Evolutionary conservation across 805 yeast species (phyloP), one percentile per base, ranked within the genome.

Genomic region (Candida piceae): DNA sequence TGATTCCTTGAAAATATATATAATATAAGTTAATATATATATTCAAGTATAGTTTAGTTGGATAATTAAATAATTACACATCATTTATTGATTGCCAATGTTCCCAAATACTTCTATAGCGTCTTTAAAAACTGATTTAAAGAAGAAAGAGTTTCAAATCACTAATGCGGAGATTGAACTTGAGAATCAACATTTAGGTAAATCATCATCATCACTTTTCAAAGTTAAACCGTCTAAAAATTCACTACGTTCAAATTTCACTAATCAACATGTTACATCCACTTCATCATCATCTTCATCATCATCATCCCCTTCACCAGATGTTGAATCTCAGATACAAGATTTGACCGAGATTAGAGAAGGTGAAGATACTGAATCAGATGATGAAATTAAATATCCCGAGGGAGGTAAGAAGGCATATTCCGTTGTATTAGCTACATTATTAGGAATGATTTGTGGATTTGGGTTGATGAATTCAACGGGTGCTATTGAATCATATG

Each of bases 401-500:
- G 84, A 81, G 44, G 86, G 86, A 16, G 87, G 87, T 0, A 40
- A 55, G 32, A 51, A 55, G 36, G 85, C 63, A 7, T 52, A 51
- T 32, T 23, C 48, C 3, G 70, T 70, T 4, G 63, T 68, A 1
- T 40, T 73, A n/a, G 83, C 82, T 3, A 68, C 80, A 0, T 74
- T 76, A 49, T 55, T 76, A 24, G 84, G 85, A 3, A 59, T 77
- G 42, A 53, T 74, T 6, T 70, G 74, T 29, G 66, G 74, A 4
- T 74, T 81, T 51, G 94, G 94, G 1, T 45, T 83, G 20, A 66
- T 79, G 58, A 83, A 82, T 51, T 60, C 84, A 1, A 67, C 74
- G 10, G 87, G 88, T 37, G 81, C 79, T 1, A 66, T 82, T 27
- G 84, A 82, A 55, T 74, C 84, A 1, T 80, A 76, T 53, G 68